A percentile compares a stretch with the other conserved stretches of the same genome.
Evolutionary conservation across 2,329 filamentous ascomycete genomes (phyloP).

Genomic region (Fusarium sp.): DNA sequence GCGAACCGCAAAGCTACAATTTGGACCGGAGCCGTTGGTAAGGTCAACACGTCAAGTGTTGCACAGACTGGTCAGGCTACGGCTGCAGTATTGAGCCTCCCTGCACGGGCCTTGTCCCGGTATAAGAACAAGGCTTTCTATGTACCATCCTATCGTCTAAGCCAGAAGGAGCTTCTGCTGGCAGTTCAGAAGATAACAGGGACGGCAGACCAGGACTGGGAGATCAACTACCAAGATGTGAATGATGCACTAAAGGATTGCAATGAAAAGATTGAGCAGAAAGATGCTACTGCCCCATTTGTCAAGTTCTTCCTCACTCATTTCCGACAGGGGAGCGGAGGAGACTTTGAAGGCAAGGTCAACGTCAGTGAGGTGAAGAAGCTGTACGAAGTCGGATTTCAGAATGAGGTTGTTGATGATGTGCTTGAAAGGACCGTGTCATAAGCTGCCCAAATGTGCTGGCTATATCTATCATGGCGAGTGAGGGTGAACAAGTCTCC

Average conservation of each 20-base stretch:
- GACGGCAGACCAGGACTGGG: conserved; percentile 12
- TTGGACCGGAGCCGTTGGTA: neutral
- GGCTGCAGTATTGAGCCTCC: conserved; percentile 3
- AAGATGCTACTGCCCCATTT: neutral
- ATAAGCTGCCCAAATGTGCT: neutral
- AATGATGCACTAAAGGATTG: neutral
- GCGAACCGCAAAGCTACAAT: conserved; percentile 9
- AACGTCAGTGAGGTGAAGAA: neutral
- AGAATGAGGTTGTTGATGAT: neutral
- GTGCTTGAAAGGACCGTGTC: neutral
- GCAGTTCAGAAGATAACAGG: conserved; percentile 1
- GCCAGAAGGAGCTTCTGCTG: conserved; percentile 11
- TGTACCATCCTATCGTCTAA: neutral
- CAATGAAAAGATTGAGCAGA: neutral
- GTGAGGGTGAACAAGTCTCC: neutral
- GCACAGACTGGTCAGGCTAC: neutral
- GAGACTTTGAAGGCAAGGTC: conserved; percentile 11
- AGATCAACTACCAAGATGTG: neutral
- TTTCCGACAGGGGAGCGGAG: conserved; percentile 1
- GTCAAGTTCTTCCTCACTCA: conserved; percentile 24
- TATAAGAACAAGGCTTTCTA: conserved; percentile 24
- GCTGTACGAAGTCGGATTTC: neutral
- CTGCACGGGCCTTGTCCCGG: neutral
- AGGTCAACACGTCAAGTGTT: neutral
- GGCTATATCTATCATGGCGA: neutral